These are phyloP conservation scores for Ganoderma resinaceum DNA, from an alignment of 1,284 basidiomycete genomes.

Conservation along the genomic window DNA sequence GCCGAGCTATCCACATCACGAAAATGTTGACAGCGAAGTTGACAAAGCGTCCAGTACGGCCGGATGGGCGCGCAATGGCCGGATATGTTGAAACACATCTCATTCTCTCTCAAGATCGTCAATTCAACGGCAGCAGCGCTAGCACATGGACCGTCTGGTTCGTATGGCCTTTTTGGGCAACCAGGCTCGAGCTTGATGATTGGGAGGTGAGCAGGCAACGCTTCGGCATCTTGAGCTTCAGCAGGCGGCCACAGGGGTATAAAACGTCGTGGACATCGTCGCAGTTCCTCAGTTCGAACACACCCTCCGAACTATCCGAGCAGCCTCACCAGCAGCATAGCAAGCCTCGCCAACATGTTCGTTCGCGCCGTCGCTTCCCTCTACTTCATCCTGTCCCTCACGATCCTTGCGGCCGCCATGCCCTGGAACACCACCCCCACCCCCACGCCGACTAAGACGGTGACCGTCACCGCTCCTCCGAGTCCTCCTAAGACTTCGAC, in stretches of 20 bases:
- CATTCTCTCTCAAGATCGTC: neutral
- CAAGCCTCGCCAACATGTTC: constrained; percentile 22
- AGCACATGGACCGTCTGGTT: neutral
- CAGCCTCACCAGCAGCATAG: constrained; percentile 18
- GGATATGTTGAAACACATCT: neutral
- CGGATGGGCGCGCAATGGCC: neutral
- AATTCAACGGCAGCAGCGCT: constrained; percentile 11
- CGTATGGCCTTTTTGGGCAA: constrained; percentile 1
- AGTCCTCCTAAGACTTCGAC: constrained; percentile 8
- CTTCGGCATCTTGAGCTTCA: neutral
- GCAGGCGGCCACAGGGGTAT: constrained; percentile 4
- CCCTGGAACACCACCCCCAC: constrained; percentile 25
- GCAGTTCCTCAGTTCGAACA: constrained; percentile 12
- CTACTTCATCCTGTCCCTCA: constrained; percentile 27
- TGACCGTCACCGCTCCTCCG: constrained; percentile 2
- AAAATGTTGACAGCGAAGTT: neutral
- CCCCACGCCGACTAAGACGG: constrained; percentile 11
- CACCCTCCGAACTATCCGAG: constrained; percentile 11
- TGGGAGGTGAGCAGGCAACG: neutral
- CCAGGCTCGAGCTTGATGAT: neutral
- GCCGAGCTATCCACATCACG: neutral
- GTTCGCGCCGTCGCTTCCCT: constrained; percentile 23
- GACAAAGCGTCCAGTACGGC: neutral
- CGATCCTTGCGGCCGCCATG: constrained; percentile 35
- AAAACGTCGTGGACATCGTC: neutral